Evolutionary conservation across 2,329 filamentous ascomycete species (phyloP), one percentile per base, ranked within the genome.

Genomic region (Leptographium galeiforme): DNA sequence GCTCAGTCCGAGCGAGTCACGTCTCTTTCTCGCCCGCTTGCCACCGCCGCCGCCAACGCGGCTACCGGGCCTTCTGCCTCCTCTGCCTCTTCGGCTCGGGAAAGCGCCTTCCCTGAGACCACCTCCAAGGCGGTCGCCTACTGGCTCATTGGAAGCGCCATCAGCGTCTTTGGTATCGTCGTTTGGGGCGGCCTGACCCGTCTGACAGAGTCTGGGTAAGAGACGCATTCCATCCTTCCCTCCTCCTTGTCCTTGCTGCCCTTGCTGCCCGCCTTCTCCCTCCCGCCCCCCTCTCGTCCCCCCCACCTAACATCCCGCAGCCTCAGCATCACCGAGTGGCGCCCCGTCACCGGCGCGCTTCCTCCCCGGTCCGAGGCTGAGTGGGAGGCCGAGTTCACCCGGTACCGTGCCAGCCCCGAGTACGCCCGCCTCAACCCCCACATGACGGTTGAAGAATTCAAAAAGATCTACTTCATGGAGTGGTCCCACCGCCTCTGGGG

Each of bases 401-500:
- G 94, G 69, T 98, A 98, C 74, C 84, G 85, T 59, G 81, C 85
- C 45, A 95, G 89, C 19, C 93, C 93, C 57, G 93, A 98, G 69
- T 98, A 91, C 72, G 82, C 87, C 64, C 79, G 89, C 57, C 77
- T 98, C 61, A 98, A 98, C 71, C 85, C 90, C 36, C 81, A 88
- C 67, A 98, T 98, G 93, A 85, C 79, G 36, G 75, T 98, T 54
- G 78, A 83, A 55, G 93, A 98, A 67, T 98, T 97, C 74, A 96
- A 97, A 70, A 85, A 93, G 66, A 98, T 98, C 60, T 98, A 97
- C 77, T 98, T 86, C 68, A 97, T 97, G 93, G 93, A 98, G 74
- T 98, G 93, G 93, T 82, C 84, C 45, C 93, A 98, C 69, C 82
- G 93, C 34, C 77, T 96, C 53, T 97, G 93, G 90, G 93, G 93